These are phyloP conservation scores for Simmondsia chinensis DNA, from an alignment of 148 eudicot genomes.

Conservation along the genomic window DNA sequence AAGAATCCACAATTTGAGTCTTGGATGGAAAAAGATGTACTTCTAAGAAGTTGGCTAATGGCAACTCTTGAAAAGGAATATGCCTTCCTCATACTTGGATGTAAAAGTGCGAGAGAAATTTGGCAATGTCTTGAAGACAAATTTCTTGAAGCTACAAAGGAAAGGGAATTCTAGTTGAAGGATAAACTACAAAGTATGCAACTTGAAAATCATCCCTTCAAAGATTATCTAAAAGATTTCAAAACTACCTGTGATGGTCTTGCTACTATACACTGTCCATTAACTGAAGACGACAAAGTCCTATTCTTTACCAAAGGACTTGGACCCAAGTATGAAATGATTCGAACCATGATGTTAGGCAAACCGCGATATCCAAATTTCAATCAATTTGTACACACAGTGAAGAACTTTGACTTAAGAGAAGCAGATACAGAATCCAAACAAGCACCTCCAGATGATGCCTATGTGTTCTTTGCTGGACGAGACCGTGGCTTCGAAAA, in stretches of 20 bases:
- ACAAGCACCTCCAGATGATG: no score
- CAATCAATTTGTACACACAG: no score
- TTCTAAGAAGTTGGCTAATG: background rate
- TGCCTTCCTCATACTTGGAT: background rate
- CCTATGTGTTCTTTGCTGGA: no score
- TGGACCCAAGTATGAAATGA: no score
- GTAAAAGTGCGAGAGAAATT: background rate
- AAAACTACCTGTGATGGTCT: background rate
- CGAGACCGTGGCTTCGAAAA: no score
- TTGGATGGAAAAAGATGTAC: background rate
- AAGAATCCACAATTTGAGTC: background rate
- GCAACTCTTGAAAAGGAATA: background rate
- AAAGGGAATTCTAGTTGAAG: background rate
- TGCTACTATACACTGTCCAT: background rate
- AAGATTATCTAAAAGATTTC: background rate
- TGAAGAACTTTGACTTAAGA: no score
- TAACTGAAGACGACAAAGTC: background rate
- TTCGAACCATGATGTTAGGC: no score
- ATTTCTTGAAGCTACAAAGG: background rate
- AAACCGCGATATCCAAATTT: no score
- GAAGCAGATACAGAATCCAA: no score
- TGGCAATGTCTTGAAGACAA: background rate
- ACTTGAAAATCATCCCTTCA: background rate
- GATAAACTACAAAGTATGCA: no score
- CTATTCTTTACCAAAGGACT: background rate